Evolutionary conservation across 2,329 filamentous ascomycete species (phyloP), one percentile per base, ranked within the genome.

Genomic region (Ophiocordyceps camponoti-leonardi): DNA sequence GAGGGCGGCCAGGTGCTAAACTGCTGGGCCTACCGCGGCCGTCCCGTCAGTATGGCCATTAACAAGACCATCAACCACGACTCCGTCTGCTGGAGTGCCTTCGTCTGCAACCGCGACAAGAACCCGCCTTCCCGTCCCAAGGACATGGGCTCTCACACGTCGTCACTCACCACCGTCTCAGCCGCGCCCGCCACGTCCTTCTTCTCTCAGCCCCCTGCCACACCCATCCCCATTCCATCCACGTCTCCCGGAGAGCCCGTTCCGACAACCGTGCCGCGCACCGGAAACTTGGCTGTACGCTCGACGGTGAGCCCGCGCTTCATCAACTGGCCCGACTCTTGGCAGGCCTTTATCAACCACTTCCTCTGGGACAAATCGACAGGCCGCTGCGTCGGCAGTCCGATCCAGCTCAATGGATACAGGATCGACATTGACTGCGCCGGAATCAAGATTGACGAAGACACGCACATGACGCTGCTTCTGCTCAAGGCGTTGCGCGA

Each of bases 21-120:
- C 48, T 67, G 64, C 53, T 67, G 61, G 58, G 63, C 64, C 19
- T 67, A 67, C 45, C 64, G 61, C 46, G 63, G 62, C 35, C 61
- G 60, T 8, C 62, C 61, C 4, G 50, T 67, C 45, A 64, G 64
- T 44, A 52, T 56, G 10, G 61, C 61, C 44, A 52, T 62, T 51
- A 64, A 66, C 53, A 60, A 58, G 51, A 66, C 64, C 19, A 50
- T 57, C 48, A 65, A 56, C 26, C 45, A 58, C 28, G 57, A 65
- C 42, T 58, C 62, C 10, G 54, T 63, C 45, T 67, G 64, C 49
- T 58, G 61, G 54, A 62, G 62, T 37, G 64, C 64, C 4, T 67
- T 67, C 51, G 59, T 67, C 48, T 67, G 64, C 53, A 66, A 66
- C 44, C 55, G 58, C 14, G 57, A 63, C 20, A 53, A 57, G 18